Percentiles rank a stretch among this genome's conserved stretches.
phyloP scores from a whole-genome alignment of 2,329 filamentous ascomycete species.

The Penicillium paneum region DNA sequence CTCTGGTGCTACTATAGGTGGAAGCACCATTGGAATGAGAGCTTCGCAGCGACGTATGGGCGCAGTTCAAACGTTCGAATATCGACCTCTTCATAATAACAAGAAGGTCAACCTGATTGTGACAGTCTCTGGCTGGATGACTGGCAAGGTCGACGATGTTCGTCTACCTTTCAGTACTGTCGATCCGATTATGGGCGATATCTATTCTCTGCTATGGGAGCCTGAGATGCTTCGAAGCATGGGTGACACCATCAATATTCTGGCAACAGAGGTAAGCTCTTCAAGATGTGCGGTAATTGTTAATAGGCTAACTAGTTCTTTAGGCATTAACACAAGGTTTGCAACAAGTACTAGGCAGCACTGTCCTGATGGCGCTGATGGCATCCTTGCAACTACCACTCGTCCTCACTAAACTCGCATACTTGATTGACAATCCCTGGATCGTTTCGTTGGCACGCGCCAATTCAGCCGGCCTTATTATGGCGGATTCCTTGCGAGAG shows the following conservation, averaged over 20 bases:
- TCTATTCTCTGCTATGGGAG: slow-evolving; percentile 96
- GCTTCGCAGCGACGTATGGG: slow-evolving; percentile 86
- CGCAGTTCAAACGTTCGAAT: slow-evolving; percentile 93
- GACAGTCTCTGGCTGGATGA: slow-evolving; percentile 97
- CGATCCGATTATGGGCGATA: slow-evolving; percentile 95
- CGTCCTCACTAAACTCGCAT: slow-evolving; percentile 86
- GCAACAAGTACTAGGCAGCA: slow-evolving; percentile 89
- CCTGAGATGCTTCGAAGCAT: slow-evolving; percentile 97
- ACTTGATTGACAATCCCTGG: slow-evolving; percentile 98
- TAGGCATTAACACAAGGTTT: slow-evolving; percentile 92
- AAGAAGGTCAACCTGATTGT: slow-evolving; percentile 95
- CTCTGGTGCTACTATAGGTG: slow-evolving; percentile 79
- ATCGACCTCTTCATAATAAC: slow-evolving; percentile 94
- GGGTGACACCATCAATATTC: slow-evolving; percentile 97
- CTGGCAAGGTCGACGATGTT: slow-evolving; percentile 94
- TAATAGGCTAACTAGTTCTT: slow-evolving; percentile 24
- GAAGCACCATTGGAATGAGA: slow-evolving; percentile 78
- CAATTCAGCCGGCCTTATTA: slow-evolving; percentile 80
- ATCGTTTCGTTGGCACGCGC: slow-evolving; percentile 92
- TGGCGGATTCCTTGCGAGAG: slow-evolving; percentile 90
- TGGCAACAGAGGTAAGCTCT: slow-evolving; percentile 80
- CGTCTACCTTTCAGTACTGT: slow-evolving; percentile 93
- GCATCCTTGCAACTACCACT: slow-evolving; percentile 88
- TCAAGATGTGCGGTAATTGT: not conserved
- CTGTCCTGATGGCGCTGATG: slow-evolving; percentile 85